These are phyloP conservation scores for Trametes polyzona DNA, from an alignment of 1,284 basidiomycete genomes.

Conservation along the genomic window DNA sequence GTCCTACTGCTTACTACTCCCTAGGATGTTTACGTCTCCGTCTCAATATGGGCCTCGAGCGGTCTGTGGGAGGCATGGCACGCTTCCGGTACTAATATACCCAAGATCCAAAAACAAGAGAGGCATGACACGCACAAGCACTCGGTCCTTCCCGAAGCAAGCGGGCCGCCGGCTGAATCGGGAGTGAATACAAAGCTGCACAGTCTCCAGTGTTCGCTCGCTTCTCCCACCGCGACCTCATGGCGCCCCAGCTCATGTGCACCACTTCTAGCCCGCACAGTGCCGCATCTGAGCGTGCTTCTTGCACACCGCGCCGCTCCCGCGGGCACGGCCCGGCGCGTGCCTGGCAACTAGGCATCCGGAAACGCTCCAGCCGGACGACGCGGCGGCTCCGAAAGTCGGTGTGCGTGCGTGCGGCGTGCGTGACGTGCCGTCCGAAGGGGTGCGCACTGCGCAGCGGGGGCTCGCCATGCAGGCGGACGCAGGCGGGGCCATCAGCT, in stretches of 20 bases:
- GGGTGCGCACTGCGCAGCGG: not conserved
- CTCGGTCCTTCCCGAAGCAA: no score
- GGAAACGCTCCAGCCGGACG: not conserved
- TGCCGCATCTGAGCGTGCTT: not conserved
- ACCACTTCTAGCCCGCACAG: not conserved
- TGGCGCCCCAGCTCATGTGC: not conserved
- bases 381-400: slow-evolving; percentile 12
- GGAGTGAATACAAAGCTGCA: not conserved
- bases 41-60: not conserved
- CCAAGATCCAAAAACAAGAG: no score
- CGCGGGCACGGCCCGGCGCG: not conserved
- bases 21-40: no score
- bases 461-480: not conserved
- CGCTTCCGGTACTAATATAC: no score
- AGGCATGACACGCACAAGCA: no score
- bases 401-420: not conserved
- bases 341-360: slow-evolving; percentile 4
- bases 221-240: not conserved
- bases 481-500: slow-evolving; percentile 3
- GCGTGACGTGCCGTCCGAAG: not conserved
- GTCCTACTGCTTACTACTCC: no score
- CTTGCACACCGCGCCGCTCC: not conserved
- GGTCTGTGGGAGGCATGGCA: not conserved
- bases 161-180: not conserved
- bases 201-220: not conserved